Evolutionary conservation across 1,284 basidiomycete genomes (phyloP).

Genomic region (Apiotrichum domesticum): DNA sequence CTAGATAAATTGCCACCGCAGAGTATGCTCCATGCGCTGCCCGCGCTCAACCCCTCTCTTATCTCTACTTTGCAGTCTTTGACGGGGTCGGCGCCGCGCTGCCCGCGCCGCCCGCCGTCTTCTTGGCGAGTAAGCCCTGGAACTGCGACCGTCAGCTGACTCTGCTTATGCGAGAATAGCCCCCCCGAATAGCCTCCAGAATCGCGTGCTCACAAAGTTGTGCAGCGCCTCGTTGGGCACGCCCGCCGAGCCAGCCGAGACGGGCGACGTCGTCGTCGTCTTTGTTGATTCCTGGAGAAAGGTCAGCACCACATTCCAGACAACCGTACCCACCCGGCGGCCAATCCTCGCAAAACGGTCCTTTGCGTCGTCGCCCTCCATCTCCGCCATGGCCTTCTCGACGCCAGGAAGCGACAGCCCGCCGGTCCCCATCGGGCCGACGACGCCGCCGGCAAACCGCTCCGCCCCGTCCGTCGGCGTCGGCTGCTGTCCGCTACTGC

Average conservation of each 20-base stretch:
- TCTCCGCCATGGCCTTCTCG: constrained; percentile 73
- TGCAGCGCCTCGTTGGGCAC: constrained; percentile 44
- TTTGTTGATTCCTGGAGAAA: constrained; percentile 24
- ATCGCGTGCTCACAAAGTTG: constrained; percentile 40
- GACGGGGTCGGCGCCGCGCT: constrained; percentile 20
- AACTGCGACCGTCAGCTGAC: constrained; percentile 25
- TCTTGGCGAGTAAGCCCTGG: constrained; percentile 38
- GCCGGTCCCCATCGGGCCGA: constrained; percentile 78
- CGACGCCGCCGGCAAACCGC: constrained; percentile 54
- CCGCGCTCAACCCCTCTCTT: no score
- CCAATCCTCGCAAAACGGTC: constrained; percentile 37
- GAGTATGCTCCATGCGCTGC: no score
- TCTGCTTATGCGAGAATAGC: not conserved
- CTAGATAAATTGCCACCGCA: no score
- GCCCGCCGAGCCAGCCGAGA: constrained; percentile 8
- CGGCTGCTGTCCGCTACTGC: not conserved
- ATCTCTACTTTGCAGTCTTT: constrained; percentile 10
- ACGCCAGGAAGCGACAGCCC: constrained; percentile 77
- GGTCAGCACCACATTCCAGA: no score
- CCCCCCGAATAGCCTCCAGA: no score
- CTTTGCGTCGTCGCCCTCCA: constrained; percentile 57
- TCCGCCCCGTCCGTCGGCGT: not conserved
- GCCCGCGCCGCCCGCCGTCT: constrained; percentile 3
- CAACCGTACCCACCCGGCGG: constrained; percentile 24
- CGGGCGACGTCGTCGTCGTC: constrained; percentile 16